Evolutionary conservation across 1,284 basidiomycete genomes (phyloP).

Genomic region (Stereum hirsutum): DNA sequence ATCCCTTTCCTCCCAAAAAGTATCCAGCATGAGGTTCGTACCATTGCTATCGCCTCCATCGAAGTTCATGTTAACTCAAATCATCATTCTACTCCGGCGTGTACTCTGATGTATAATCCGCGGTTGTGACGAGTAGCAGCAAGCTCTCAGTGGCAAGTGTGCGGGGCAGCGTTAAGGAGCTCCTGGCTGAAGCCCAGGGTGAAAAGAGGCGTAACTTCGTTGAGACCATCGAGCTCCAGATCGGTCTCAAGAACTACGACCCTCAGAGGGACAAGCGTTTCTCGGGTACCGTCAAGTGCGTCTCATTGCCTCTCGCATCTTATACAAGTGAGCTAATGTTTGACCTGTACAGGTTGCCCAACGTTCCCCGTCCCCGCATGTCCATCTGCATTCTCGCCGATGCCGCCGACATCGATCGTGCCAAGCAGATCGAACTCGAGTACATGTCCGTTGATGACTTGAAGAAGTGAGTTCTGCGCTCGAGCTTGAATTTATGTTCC

Average conservation of each 20-base stretch:
- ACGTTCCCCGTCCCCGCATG: constrained; percentile 98
- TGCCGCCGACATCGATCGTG: constrained; percentile 97
- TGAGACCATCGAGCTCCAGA: constrained; percentile 93
- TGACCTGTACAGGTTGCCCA: constrained; percentile 65
- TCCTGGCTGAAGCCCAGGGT: constrained; percentile 69
- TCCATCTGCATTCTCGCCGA: constrained; percentile 99
- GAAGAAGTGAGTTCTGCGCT: constrained; percentile 69
- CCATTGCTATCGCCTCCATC: not conserved
- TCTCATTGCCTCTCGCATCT: constrained; percentile 3
- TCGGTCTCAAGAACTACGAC: constrained; percentile 98
- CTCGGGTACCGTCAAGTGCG: constrained; percentile 92
- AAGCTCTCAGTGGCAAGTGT: constrained; percentile 98
- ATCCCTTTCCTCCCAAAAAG: constrained; percentile 5
- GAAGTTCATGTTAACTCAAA: not conserved
- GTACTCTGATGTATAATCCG: not conserved
- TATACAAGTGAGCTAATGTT: not conserved
- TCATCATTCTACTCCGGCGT: not conserved
- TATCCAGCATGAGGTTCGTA: constrained; percentile 14
- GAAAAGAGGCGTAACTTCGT: constrained; percentile 87
- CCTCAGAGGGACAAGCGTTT: constrained; percentile 94
- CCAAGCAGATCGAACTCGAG: constrained; percentile 94
- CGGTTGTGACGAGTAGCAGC: constrained; percentile 18
- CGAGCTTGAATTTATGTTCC: not conserved
- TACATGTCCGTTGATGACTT: constrained; percentile 99
- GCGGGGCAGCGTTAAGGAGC: constrained; percentile 89